These are phyloP conservation scores for Albizia julibrissin DNA, from an alignment of 306 rosid genomes.

Conservation along the genomic window DNA sequence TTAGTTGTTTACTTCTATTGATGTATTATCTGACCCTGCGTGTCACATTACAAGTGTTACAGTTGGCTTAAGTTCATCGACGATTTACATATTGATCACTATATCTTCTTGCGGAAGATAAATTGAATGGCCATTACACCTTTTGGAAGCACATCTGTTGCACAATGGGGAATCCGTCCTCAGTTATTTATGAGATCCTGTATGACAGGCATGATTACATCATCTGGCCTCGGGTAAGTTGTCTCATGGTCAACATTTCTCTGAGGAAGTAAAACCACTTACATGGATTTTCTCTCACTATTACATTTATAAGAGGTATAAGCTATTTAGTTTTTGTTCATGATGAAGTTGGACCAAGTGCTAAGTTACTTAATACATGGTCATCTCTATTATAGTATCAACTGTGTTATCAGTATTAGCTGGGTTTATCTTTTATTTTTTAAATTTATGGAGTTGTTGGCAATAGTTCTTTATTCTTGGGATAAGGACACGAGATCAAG, in stretches of 20 bases:
- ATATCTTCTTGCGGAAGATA: constrained; percentile 32
- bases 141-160: constrained; percentile 65
- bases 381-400: neutral
- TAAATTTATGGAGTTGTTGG: neutral
- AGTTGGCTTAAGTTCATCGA: constrained; percentile 23
- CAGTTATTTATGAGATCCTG: constrained; percentile 52
- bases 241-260: constrained; percentile 24
- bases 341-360: constrained; percentile 8
- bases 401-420: neutral
- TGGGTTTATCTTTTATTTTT: neutral
- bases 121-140: constrained; percentile 70
- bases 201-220: constrained; percentile 42
- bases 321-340: constrained; percentile 7
- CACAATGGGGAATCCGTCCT: constrained; percentile 93
- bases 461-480: constrained; percentile 13
- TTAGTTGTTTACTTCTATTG: constrained; percentile 9
- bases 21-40: neutral
- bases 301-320: constrained; percentile 12
- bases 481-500: neutral
- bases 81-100: constrained; percentile 4
- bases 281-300: neutral
- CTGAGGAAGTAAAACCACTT: constrained; percentile 1
- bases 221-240: constrained; percentile 56
- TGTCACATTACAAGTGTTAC: constrained; percentile 20
- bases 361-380: neutral